Evolutionary conservation across 495 filamentous ascomycete species (phyloP).

Genomic region (Arthonia radiata): DNA sequence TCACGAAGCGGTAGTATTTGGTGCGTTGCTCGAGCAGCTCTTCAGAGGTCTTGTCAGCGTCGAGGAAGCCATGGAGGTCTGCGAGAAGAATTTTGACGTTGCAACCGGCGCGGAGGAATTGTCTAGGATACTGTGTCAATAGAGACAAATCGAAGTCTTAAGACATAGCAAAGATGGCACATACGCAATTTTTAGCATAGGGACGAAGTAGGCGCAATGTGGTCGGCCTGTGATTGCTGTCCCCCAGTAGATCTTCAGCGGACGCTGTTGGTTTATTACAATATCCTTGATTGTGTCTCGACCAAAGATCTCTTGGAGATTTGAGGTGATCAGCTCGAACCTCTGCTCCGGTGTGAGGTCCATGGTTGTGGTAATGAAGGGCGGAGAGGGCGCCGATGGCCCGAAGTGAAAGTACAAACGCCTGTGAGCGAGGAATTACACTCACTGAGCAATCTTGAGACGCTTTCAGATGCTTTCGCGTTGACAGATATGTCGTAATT

Average conservation of each 20-base stretch:
- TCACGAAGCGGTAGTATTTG: constrained; percentile 43
- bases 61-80: constrained; percentile 58
- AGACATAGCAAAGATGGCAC: too few relatives aligned
- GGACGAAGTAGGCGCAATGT: constrained; percentile 66
- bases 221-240: constrained; percentile 66
- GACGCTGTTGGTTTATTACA: constrained; percentile 39
- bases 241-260: constrained; percentile 72
- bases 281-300: constrained; percentile 65
- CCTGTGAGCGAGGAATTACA: too few relatives aligned
- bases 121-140: too few relatives aligned
- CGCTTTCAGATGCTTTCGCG: too few relatives aligned
- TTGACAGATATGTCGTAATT: too few relatives aligned
- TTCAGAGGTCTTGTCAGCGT: too few relatives aligned
- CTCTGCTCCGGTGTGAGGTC: constrained; percentile 31
- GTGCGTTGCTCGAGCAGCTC: constrained; percentile 64
- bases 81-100: constrained; percentile 59
- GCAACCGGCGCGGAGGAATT: constrained; percentile 68
- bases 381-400: too few relatives aligned
- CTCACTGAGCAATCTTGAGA: too few relatives aligned
- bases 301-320: constrained; percentile 66
- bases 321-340: constrained; percentile 51
- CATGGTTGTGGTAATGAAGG: too few relatives aligned
- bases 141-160: too few relatives aligned
- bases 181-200: constrained; percentile 69
- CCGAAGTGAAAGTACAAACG: too few relatives aligned